Evolutionary conservation across 495 filamentous ascomycete species (phyloP), one percentile per base, ranked within the genome.

Genomic region (Astrothelium subdiscretum): DNA sequence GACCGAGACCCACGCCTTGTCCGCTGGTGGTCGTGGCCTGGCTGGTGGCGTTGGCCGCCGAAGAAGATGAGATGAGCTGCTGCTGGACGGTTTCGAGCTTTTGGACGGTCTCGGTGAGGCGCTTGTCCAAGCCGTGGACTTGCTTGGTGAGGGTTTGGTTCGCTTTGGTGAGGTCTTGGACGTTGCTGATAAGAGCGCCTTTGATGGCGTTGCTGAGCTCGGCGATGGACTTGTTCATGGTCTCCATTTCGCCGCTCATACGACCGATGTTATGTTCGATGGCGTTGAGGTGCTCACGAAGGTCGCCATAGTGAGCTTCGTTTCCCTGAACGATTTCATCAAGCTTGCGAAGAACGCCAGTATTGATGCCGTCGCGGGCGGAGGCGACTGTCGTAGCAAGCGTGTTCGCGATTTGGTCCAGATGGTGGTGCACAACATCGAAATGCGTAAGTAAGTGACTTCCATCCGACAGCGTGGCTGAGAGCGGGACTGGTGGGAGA

Each of bases 361-460:
- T 32, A 18, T 24, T 31, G 35, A 57, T 59, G 26, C 44, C 32
- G 27, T 20, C 48, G 15, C 48, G 48, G 5, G 24, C 24, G 29
- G 48, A 54, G 5, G 2, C 10, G 22, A 54, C n/a, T 27, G 48
- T 27, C 8, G n/a, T 20, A 29, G 15, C 6, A 29, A 32, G 12
- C 0, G 13, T 11, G 54, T 20, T 59, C 31, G 57, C 57, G 26
- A 65, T 31, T 48, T 38, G 8, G 32, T 69, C 69, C 32, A 71
- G 66, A 31, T 71, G 69, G 57, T 64, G 58, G 58, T 71, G 65
- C 13, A 58, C 58, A 35, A 67, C 63, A 48, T 57, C 62, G 58
- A 71, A 71, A 43, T 69, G 69, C 11, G 59, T 61, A 31, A 67
- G 59, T 24, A 51, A 1, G 24, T 48, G 32, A 29, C 22, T 54